Percentiles rank a stretch among this genome's conserved stretches.
Evolutionary conservation across 2,329 filamentous ascomycete genomes (phyloP).

Genomic region (Zasmidium angulare): DNA sequence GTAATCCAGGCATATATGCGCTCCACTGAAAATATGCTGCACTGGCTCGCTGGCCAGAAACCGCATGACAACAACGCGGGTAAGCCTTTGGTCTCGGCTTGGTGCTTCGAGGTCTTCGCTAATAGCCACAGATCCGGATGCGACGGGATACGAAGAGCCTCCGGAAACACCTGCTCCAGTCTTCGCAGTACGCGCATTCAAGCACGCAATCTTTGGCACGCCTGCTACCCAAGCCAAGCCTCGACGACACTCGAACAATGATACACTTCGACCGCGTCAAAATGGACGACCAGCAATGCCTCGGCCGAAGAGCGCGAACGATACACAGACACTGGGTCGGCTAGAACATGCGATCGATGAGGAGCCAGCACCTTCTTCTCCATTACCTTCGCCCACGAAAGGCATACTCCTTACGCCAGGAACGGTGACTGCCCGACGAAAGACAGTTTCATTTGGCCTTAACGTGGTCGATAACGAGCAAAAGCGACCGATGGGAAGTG

Average conservation of each 20-base stretch:
- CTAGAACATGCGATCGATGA: slow-evolving; percentile 19
- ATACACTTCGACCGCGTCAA: slow-evolving; percentile 24
- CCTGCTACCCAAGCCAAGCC: slow-evolving; percentile 52
- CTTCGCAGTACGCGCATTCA: slow-evolving; percentile 67
- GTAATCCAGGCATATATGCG: slow-evolving; percentile 2
- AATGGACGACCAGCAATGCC: slow-evolving; percentile 27
- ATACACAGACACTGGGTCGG: slow-evolving; percentile 22
- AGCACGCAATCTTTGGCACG: slow-evolving; percentile 64
- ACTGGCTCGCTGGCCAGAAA: slow-evolving; percentile 36
- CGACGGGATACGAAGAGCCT: slow-evolving; percentile 51
- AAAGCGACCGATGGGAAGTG: slow-evolving; percentile 48
- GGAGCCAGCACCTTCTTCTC: slow-evolving; percentile 44
- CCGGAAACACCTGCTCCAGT: slow-evolving; percentile 66
- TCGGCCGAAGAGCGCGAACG: slow-evolving; percentile 31
- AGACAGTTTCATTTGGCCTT: slow-evolving; percentile 62
- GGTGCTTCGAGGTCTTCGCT: slow-evolving; percentile 5
- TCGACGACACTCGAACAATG: slow-evolving; percentile 33
- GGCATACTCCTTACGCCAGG: slow-evolving; percentile 66
- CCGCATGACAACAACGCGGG: slow-evolving; percentile 25
- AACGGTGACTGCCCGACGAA: slow-evolving; percentile 55
- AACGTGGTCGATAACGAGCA: slow-evolving; percentile 57
- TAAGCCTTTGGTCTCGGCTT: slow-evolving; percentile 6
- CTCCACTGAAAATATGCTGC: slow-evolving; percentile 26
- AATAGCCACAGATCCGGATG: slow-evolving; percentile 28
- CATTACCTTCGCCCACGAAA: slow-evolving; percentile 48